Evolutionary conservation across 768 basidiomycete genomes (phyloP).

Genomic region (Macrolepiota fuliginosa): DNA sequence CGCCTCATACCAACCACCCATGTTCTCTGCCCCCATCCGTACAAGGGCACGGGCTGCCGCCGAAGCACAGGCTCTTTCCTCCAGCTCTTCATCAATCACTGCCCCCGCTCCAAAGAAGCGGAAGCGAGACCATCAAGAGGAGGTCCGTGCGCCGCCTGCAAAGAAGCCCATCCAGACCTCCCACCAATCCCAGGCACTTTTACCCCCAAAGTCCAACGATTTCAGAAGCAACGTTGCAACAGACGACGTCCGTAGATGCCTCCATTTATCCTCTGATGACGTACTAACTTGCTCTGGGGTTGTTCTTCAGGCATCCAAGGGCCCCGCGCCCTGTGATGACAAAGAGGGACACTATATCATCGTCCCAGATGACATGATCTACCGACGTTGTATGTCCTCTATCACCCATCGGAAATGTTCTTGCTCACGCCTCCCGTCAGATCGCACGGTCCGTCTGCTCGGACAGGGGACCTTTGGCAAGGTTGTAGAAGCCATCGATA

Average conservation of each 20-base stretch:
- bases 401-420: slow-evolving; percentile 9
- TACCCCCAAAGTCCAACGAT: slow-evolving; percentile 63
- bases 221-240: slow-evolving; percentile 61
- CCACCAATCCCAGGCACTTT: slow-evolving; percentile 48
- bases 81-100: slow-evolving; percentile 62
- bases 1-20: slow-evolving; percentile 76
- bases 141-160: slow-evolving; percentile 62
- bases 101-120: slow-evolving; percentile 81
- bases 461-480: slow-evolving; percentile 99
- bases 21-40: slow-evolving; percentile 72
- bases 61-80: slow-evolving; percentile 76
- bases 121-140: slow-evolving; percentile 74
- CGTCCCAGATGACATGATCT: slow-evolving; percentile 85
- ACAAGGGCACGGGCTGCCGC: slow-evolving; percentile 86
- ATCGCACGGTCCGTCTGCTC: slow-evolving; percentile 86
- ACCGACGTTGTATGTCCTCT: slow-evolving; percentile 68
- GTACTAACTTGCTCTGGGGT: slow-evolving; percentile 25
- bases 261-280: slow-evolving; percentile 11
- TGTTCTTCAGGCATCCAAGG: slow-evolving; percentile 57
- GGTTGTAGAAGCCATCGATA: slow-evolving; percentile 91
- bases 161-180: slow-evolving; percentile 58
- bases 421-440: slow-evolving; percentile 39
- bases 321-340: slow-evolving; percentile 82
- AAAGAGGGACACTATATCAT: slow-evolving; percentile 99
- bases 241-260: slow-evolving; percentile 58